phyloP scores from a whole-genome alignment of 352 stramenopile genomes.

The Globisporangium heterothallicum region DNA sequence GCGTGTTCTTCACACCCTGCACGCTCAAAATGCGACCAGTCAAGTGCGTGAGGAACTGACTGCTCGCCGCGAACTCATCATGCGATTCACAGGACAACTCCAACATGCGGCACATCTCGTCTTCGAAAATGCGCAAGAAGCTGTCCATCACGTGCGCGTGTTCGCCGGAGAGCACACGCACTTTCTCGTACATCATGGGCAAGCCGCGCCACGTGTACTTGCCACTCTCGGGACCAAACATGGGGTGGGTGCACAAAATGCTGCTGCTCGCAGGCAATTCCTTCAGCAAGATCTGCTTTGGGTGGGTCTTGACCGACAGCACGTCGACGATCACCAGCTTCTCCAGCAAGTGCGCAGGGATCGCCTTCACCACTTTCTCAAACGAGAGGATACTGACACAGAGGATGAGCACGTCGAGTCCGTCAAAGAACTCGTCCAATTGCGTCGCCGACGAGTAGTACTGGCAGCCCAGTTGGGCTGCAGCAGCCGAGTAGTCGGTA shows the following conservation, averaged over 20 bases:
- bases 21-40: conserved; percentile 94
- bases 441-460: conserved; percentile 64
- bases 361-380: conserved; percentile 51
- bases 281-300: conserved; percentile 91
- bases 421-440: conserved; percentile 86
- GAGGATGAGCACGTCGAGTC: conserved; percentile 93
- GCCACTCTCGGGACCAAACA: conserved; percentile 96
- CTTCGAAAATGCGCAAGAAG: conserved; percentile 95
- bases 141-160: conserved; percentile 71
- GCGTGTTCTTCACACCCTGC: conserved; percentile 79
- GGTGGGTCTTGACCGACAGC: conserved; percentile 97
- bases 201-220: conserved; percentile 93
- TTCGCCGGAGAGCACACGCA: conserved; percentile 68
- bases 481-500: conserved; percentile 73
- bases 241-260: conserved; percentile 97
- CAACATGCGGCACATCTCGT: conserved; percentile 95
- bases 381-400: conserved; percentile 82
- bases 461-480: conserved; percentile 43
- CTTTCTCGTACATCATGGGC: conserved; percentile 96
- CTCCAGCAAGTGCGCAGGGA: conserved; percentile 65
- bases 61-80: conserved; percentile 95
- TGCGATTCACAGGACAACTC: conserved; percentile 95
- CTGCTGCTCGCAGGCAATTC: conserved; percentile 86
- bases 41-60: conserved; percentile 98
- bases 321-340: conserved; percentile 96